Base-by-base conservation (phyloP, 805 yeast genomes). In the Starmera caribaea region DNA sequence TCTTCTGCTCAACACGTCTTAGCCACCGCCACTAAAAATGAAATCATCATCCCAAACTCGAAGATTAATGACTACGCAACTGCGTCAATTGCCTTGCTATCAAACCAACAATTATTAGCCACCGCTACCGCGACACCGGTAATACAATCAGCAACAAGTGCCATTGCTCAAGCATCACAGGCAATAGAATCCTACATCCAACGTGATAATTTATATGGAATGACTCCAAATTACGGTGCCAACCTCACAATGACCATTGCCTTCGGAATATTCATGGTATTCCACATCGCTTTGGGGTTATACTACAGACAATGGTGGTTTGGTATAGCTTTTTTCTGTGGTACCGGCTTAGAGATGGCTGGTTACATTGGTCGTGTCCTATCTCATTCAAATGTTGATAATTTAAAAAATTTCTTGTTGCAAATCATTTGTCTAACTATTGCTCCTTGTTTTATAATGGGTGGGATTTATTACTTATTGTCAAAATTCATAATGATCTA, bases 391-490 rank as follows among this genome's bases (percentile, higher is more conserved):
- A 66, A 68, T 21, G 49, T 53, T 35, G 53, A 71, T 45, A 51
- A 60, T 30, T 45, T 59, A 32, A 56, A 68, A 38, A 62, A 67
- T 26, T 87, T 68, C 51, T 52, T 81, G 34, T 59, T 79, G 49
- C 94, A 87, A 57, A 71, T 81, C 45, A 71, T 79, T 40, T 68
- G 79, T 50, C 61, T 86, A 41, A 84, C 90, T 0, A 59, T 87
- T 36, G 90, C 86, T 0, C 96, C 96, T 0, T 86, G 85, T 16
- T 81, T 87, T 56, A 65, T 83, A 35, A 81, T 84, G 84, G 96
- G 83, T 4, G 95, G 90, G 2, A 66, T 87, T 3, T 88, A 87
- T 60, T 81, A 71, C 47, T 65, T 78, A 39, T 60, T 87, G 46
- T 87, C 82, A 6, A 81, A 84, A 57, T 49, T 81, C 37, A 65